Base-by-base conservation (phyloP, 768 basidiomycete genomes). In the Gelatoporia subvermispora region DNA sequence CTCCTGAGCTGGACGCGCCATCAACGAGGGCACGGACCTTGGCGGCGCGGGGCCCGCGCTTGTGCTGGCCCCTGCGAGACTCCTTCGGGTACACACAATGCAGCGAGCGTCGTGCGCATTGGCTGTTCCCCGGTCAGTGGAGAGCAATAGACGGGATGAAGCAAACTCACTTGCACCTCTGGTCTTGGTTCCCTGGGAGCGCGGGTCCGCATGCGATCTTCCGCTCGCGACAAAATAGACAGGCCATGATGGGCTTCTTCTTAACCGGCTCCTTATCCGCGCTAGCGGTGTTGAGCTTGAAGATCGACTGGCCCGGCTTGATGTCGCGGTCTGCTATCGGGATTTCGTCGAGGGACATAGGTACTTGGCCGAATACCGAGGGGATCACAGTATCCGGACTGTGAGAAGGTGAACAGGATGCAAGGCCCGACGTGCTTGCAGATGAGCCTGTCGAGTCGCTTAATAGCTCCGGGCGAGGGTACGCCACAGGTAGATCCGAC, bases 161-260 rank as follows among this genome's bases (percentile, higher is more conserved):
- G 22, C 16, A 36, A 1, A 60, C 75, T 60, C 45, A 76, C 75
- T 76, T 75, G 75, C 75, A 76, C 8, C 71, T 66, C 47, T 60
- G 63, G 45, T 72, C 69, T 47, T 60, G 55, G 52, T 52, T 65
- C 17, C 66, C 66, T 22, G 68, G 65, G 47, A 65, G 53, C 15
- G 73, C 73, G 15, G 72, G 62, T 24, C 75, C 75, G 54, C 75
- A 76, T 20, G 73, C 73, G 56, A 76, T 76, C 62, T 76, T 76
- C 51, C 75, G 63, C 62, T 74, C 72, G 50, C 75, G 65, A 52
- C 75, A 76, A 62, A 76, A 76, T 44, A 71, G 59, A 49, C 74
- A 76, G 48, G 72, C 72, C 47, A 76, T 64, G 47, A 69, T 70
- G 47, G 75, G 73, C 61, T 74, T 73, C 62, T 71, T 70, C 61